Evolutionary conservation across 345 rosid species (phyloP).

Genomic region (Lagerstroemia speciosa): DNA sequence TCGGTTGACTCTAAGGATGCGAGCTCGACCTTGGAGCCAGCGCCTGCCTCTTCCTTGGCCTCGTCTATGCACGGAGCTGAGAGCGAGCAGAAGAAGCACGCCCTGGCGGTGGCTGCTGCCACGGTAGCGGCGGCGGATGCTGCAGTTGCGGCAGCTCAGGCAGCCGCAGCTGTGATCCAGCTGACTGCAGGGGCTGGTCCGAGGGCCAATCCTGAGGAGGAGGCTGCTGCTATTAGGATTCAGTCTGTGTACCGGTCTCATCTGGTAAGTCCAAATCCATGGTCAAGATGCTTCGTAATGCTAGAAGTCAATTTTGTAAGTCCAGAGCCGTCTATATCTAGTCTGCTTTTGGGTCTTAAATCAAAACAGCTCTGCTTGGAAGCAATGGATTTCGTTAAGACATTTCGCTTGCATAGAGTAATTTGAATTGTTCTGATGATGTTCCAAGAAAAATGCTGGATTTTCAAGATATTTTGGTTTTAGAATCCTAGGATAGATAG

Average conservation of each 20-base stretch:
- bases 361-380: too few relatives aligned
- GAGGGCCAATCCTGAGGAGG: conserved; percentile 34
- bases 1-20: conserved; percentile 26
- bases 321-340: too few relatives aligned
- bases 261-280: conserved; percentile 37
- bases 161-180: conserved; percentile 40
- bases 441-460: neutral
- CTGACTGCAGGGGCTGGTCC: conserved; percentile 23
- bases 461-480: neutral
- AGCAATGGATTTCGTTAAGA: too few relatives aligned
- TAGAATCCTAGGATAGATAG: neutral
- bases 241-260: conserved; percentile 77
- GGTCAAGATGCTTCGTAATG: neutral
- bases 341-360: too few relatives aligned
- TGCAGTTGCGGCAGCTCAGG: conserved; percentile 42
- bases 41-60: conserved; percentile 12
- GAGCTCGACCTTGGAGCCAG: conserved; percentile 21
- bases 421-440: too few relatives aligned
- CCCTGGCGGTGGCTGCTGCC: conserved; percentile 36
- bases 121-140: conserved; percentile 35
- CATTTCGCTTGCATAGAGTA: too few relatives aligned
- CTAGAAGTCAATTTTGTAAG: neutral
- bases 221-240: conserved; percentile 59
- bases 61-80: conserved; percentile 13
- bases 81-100: conserved; percentile 38